Evolutionary conservation across 2,329 filamentous ascomycete genomes (phyloP).

Genomic region (Sporothrix variecibatus): DNA sequence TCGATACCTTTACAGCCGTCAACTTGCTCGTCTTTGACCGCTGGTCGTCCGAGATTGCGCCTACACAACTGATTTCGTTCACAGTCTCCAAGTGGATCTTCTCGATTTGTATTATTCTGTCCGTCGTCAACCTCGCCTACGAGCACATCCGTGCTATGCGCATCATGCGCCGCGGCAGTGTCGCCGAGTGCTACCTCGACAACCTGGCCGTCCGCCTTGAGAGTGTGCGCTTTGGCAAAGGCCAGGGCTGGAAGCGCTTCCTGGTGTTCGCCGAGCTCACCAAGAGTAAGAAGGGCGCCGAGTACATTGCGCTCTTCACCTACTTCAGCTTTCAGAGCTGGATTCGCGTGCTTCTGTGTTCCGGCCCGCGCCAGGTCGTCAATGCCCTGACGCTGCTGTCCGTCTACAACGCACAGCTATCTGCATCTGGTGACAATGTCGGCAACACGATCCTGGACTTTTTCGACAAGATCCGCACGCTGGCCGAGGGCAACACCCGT

Average conservation of each 20-base stretch:
- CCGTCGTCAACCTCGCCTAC: conserved; percentile 77
- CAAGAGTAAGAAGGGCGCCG: conserved; percentile 85
- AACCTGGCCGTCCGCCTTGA: conserved; percentile 82
- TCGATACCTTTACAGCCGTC: conserved; percentile 91
- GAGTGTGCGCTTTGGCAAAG: conserved; percentile 72
- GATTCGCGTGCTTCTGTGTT: conserved; percentile 85
- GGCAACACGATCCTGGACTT: conserved; percentile 71
- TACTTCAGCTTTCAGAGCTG: conserved; percentile 81
- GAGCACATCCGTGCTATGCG: conserved; percentile 78
- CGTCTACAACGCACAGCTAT: conserved; percentile 73
- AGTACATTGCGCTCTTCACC: conserved; percentile 87
- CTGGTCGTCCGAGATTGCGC: conserved; percentile 83
- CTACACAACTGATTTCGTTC: conserved; percentile 68
- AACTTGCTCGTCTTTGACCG: conserved; percentile 86
- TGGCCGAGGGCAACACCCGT: conserved; percentile 72
- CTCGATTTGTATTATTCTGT: conserved; percentile 85
- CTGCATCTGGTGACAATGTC: conserved; percentile 57
- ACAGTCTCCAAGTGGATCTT: conserved; percentile 93
- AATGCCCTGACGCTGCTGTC: conserved; percentile 88
- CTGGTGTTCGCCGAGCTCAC: conserved; percentile 90
- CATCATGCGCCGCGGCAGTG: conserved; percentile 80
- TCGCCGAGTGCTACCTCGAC: conserved; percentile 90
- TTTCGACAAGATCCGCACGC: conserved; percentile 74
- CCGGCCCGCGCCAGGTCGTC: conserved; percentile 87
- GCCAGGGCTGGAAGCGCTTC: conserved; percentile 83